These are phyloP conservation scores for Jatropha podagrica DNA, from an alignment of 441 rosid species.

Conservation along the genomic window DNA sequence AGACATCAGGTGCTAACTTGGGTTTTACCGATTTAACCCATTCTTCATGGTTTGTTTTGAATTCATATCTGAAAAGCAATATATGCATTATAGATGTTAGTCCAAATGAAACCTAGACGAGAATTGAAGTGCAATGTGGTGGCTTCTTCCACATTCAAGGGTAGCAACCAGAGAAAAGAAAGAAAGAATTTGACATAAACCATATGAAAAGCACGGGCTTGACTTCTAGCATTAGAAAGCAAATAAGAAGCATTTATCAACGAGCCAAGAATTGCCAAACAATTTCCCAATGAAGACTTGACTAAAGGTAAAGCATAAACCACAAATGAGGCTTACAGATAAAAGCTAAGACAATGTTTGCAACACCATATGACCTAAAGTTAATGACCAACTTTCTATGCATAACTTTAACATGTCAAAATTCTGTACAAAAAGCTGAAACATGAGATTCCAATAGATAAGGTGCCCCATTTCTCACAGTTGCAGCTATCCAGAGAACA, in stretches of 20 bases:
- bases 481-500: not conserved
- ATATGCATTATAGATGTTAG: constrained; percentile 19
- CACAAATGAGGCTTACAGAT: not conserved
- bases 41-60: constrained; percentile 86
- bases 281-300: not conserved
- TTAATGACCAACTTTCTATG: not conserved
- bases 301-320: constrained; percentile 8
- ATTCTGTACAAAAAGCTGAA: not conserved
- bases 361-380: not conserved
- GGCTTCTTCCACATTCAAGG: not conserved
- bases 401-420: not conserved
- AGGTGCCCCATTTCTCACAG: not conserved
- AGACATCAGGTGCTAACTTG: constrained; percentile 59
- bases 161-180: not conserved
- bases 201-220: not conserved
- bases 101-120: constrained; percentile 12
- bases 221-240: not conserved
- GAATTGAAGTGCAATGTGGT: constrained; percentile 4
- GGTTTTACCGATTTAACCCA: constrained; percentile 85
- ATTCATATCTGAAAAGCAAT: constrained; percentile 67
- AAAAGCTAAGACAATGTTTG: not conserved
- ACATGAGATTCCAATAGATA: too few species aligned
- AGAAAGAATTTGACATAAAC: not conserved
- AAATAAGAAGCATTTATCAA: not conserved
- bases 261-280: not conserved